Conservation (phyloP, 2,329 filamentous ascomycete genomes). For the Verticillium longisporum region DNA sequence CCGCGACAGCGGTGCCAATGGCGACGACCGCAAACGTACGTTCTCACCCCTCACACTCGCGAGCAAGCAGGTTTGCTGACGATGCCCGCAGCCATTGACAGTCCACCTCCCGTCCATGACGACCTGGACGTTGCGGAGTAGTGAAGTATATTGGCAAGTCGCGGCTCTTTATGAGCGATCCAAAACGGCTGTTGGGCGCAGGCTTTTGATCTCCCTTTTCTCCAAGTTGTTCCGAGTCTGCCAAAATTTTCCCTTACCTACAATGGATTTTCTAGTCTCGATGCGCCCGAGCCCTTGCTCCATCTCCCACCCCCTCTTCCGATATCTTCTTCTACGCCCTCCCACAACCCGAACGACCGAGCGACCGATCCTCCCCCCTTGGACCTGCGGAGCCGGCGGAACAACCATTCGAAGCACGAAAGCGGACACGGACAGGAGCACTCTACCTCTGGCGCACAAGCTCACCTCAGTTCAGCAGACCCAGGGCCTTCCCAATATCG, state of each 20-base stretch:
- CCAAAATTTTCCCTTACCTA: conserved; percentile 10
- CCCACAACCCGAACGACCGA: neutral
- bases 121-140: conserved; percentile 93
- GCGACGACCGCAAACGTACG: conserved; percentile 85
- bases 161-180: neutral
- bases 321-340: neutral
- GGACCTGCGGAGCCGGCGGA: neutral
- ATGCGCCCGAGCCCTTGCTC: conserved; percentile 5
- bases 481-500: neutral
- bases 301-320: neutral
- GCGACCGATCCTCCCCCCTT: neutral
- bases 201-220: neutral
- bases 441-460: neutral
- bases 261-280: conserved; percentile 11
- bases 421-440: neutral
- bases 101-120: conserved; percentile 78
- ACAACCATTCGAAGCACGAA: neutral
- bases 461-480: neutral
- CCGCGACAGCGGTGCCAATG: conserved; percentile 72
- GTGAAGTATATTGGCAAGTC: conserved; percentile 13
- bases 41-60: conserved; percentile 7
- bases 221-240: conserved; percentile 5
- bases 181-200: neutral
- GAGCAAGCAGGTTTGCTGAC: neutral
- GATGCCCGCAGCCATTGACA: conserved; percentile 51